Conservation (phyloP, 768 basidiomycete genomes). For the Collybia nuda region DNA sequence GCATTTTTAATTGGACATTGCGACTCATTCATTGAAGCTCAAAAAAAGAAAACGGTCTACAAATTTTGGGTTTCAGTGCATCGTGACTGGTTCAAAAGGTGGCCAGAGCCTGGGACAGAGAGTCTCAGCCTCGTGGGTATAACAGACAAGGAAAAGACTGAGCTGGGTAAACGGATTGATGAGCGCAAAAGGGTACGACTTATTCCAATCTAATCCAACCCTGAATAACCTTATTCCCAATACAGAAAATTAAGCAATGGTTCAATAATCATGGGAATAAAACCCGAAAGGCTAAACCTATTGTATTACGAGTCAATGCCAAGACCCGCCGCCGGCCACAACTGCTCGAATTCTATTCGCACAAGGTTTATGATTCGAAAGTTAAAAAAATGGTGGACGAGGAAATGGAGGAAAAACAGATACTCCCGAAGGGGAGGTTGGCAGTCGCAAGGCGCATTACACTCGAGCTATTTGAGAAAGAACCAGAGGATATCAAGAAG, state of each 20-base stretch:
- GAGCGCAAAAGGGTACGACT: too few relatives aligned
- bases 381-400: background rate
- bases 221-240: too few relatives aligned
- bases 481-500: too few relatives aligned
- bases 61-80: background rate
- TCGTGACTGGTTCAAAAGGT: background rate
- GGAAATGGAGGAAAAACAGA: background rate
- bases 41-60: background rate
- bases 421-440: background rate
- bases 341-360: background rate
- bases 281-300: background rate
- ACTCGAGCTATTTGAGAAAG: too few relatives aligned
- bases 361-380: background rate
- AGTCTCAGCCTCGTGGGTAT: too few relatives aligned
- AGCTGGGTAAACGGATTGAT: too few relatives aligned
- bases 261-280: conserved; percentile 3
- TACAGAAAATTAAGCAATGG: conserved; percentile 1
- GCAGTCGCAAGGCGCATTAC: too few relatives aligned
- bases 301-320: background rate
- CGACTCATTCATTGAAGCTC: background rate
- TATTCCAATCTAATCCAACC: too few relatives aligned
- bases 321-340: background rate
- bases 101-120: too few relatives aligned
- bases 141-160: too few relatives aligned
- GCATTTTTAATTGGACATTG: background rate